phyloP scores from a whole-genome alignment of 441 rosid genomes.

The Capsella rubella region DNA sequence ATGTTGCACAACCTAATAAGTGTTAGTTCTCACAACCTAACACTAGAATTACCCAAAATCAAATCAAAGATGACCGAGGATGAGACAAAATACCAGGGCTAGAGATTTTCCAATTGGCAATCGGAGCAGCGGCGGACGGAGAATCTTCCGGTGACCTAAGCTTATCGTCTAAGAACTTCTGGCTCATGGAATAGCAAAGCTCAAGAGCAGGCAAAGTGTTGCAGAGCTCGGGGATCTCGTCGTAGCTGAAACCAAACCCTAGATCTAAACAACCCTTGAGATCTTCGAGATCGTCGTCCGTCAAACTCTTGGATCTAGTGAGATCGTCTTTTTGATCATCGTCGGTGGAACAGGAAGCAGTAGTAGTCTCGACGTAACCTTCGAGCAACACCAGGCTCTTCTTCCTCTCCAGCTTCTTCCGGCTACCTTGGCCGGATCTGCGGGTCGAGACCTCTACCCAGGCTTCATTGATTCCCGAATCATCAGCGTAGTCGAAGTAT shows the following conservation, averaged over 20 bases:
- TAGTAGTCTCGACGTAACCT: constrained; percentile 60
- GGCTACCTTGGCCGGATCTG: neutral
- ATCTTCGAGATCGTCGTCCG: constrained; percentile 90
- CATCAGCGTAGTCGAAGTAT: neutral
- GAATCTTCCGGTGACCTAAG: constrained; percentile 49
- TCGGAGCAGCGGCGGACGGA: constrained; percentile 52
- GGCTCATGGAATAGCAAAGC: constrained; percentile 90
- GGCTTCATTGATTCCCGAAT: constrained; percentile 24
- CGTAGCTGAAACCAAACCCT: constrained; percentile 92
- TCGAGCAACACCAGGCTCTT: constrained; percentile 81
- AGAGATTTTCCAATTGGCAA: constrained; percentile 96
- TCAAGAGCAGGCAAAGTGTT: constrained; percentile 92
- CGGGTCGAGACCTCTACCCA: constrained; percentile 35
- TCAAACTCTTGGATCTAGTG: constrained; percentile 83
- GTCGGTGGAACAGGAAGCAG: constrained; percentile 36
- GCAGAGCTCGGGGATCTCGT: constrained; percentile 95
- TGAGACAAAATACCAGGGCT: constrained; percentile 68
- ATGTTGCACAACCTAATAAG: too few species aligned
- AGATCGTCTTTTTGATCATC: constrained; percentile 61
- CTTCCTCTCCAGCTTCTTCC: constrained; percentile 57
- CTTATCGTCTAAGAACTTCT: constrained; percentile 73
- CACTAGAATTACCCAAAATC: neutral
- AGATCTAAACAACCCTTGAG: constrained; percentile 93
- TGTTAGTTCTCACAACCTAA: too few species aligned
- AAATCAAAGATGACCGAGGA: neutral